Evolutionary conservation across 1,139 yeast species (phyloP).

Genomic region (Geotrichum candidum): DNA sequence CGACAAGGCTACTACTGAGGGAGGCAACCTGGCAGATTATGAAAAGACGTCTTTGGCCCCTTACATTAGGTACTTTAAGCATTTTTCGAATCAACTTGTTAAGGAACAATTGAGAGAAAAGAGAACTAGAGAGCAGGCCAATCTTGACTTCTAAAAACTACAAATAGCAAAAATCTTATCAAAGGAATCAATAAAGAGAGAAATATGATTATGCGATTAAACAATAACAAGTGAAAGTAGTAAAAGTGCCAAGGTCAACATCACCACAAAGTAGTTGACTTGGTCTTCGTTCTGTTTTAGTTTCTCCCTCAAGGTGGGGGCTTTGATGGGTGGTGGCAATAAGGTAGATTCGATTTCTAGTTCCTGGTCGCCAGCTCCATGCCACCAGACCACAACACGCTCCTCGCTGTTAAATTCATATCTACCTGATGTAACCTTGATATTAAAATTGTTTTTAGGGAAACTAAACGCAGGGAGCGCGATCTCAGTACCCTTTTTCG

Average conservation of each 20-base stretch:
- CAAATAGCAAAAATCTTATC: neutral
- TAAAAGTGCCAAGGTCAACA: neutral
- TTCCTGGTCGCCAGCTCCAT: constrained; percentile 41
- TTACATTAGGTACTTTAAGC: constrained; percentile 63
- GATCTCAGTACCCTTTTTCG: constrained; percentile 45
- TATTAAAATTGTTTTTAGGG: constrained; percentile 38
- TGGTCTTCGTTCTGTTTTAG: neutral
- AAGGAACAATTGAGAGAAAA: constrained; percentile 44
- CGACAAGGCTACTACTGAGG: constrained; percentile 23
- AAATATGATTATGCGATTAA: neutral
- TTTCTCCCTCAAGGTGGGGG: neutral
- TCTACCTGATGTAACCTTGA: constrained; percentile 49
- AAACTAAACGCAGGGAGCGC: constrained; percentile 68
- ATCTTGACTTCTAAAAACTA: constrained; percentile 23
- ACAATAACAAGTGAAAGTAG: neutral
- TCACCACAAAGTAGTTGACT: neutral
- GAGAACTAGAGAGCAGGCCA: constrained; percentile 22
- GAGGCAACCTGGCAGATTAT: constrained; percentile 40
- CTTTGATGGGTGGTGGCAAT: neutral
- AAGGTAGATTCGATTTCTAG: constrained; percentile 18
- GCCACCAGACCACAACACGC: constrained; percentile 69
- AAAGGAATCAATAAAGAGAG: neutral
- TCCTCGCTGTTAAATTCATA: constrained; percentile 46
- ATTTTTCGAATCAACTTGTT: constrained; percentile 53
- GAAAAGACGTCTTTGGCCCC: constrained; percentile 70